Base-by-base conservation (phyloP, 345 rosid genomes). In the Pugionium dolabratum region DNA sequence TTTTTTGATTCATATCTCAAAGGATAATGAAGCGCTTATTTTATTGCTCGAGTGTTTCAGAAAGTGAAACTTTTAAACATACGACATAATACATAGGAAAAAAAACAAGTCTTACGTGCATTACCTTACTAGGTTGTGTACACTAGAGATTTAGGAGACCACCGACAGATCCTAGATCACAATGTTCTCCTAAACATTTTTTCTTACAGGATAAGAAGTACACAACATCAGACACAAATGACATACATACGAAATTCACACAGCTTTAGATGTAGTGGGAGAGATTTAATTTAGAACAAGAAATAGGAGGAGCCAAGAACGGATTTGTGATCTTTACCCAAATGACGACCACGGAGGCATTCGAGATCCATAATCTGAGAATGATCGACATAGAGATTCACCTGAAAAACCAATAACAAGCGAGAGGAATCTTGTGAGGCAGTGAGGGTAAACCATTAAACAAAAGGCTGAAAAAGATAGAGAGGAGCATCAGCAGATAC, bases 381-480 rank as follows among this genome's bases (percentile, higher is more conserved):
- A 70, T 86, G 97, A 78, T 90, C 96, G 42, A 90, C 92, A 41
- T 86, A 90, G 30, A 90, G 99, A 69, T 90, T 94, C 69, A 90
- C 97, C 96, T 90, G 85, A 58, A 64, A 37, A 3, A 30, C 45
- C 34, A 47, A 65, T 46, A 28, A 32, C n/a, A 50, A 67, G 28
- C 59, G 35, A 41, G 11, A 52, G 0, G 44, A 73, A 48, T 7
- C 71, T 11, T 40, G 36, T 8, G 36, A 18, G 18, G 18, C 18
- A 18, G 18, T 18, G 18, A 63, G 55, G 54, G 27, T 59, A 70
- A 52, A 28, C 6, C 62, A 41, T 0, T 3, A 67, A 53, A 55
- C 39, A 59, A 5, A 66, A 37, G 18, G 11, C 7, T 39, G 55
- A 6, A 62, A 50, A 31, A 31, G 32, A 6, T 43, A 5, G 29